These are phyloP conservation scores for Fusarium acutatum DNA, from an alignment of 2,329 filamentous ascomycete species.

Conservation along the genomic window DNA sequence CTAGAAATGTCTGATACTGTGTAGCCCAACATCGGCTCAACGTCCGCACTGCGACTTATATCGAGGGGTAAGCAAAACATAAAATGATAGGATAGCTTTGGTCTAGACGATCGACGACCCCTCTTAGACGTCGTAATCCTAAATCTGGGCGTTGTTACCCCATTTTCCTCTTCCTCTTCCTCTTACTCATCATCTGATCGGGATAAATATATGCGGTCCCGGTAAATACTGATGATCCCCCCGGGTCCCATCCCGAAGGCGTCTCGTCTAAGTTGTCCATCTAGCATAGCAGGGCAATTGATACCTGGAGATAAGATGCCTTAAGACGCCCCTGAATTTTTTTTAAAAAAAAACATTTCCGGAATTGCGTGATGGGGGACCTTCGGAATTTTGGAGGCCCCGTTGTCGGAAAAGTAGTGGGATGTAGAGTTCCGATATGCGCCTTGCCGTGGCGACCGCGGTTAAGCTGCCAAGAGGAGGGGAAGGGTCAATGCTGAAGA, in stretches of 20 bases:
- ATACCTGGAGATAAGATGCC: not conserved
- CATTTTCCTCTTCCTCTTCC: not conserved
- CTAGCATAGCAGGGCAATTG: not conserved
- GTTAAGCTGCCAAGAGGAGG: not conserved
- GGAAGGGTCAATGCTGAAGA: not conserved
- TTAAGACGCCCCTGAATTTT: not conserved
- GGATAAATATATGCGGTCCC: slow-evolving; percentile 7
- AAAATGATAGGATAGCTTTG: not conserved
- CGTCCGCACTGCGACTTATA: not conserved
- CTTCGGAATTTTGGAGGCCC: not conserved
- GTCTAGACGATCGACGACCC: not conserved
- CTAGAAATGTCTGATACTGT: not conserved
- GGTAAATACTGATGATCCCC: not conserved
- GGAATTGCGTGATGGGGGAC: not conserved
- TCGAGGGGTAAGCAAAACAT: slow-evolving; percentile 7
- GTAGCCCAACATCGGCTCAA: not conserved
- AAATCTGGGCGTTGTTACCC: not conserved
- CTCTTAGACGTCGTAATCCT: not conserved
- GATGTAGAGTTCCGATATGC: not conserved
- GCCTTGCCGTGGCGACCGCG: not conserved
- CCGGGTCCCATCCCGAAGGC: slow-evolving; percentile 21
- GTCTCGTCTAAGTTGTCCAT: not conserved
- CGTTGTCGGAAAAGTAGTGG: not conserved
- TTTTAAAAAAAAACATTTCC: not conserved
- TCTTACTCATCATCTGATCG: slow-evolving; percentile 32